These are phyloP conservation scores for Xylaria castorea DNA, from an alignment of 495 filamentous ascomycete genomes.

Conservation along the genomic window DNA sequence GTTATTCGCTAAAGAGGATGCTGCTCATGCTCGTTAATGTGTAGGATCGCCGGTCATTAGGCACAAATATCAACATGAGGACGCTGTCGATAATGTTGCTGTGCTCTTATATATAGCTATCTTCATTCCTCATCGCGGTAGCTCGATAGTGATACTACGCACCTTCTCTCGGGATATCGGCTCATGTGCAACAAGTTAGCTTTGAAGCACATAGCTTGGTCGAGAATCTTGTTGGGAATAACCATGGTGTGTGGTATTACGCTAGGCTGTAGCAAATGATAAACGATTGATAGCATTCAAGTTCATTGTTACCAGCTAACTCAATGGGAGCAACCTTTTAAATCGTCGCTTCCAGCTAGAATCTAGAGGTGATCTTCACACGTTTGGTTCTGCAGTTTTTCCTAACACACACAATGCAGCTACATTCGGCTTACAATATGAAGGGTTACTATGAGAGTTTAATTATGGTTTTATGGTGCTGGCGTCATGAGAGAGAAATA, in stretches of 20 bases:
- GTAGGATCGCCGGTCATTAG: neutral
- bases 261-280: neutral
- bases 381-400: neutral
- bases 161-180: neutral
- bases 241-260: neutral
- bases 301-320: neutral
- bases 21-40: neutral
- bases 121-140: neutral
- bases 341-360: too few relatives aligned
- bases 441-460: neutral
- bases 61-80: neutral
- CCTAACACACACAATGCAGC: neutral
- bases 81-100: neutral
- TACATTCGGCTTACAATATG: neutral
- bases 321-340: neutral
- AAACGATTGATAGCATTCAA: neutral
- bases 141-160: neutral
- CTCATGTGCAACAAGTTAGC: neutral
- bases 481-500: neutral
- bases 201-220: neutral
- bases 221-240: neutral
- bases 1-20: neutral
- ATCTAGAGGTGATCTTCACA: neutral
- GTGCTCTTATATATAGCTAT: neutral
- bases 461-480: neutral